A percentile compares a stretch with the other conserved stretches of the same genome.
phyloP scores from a whole-genome alignment of 169 alveolate genomes.

The Plasmodium billcollinsi region DNA sequence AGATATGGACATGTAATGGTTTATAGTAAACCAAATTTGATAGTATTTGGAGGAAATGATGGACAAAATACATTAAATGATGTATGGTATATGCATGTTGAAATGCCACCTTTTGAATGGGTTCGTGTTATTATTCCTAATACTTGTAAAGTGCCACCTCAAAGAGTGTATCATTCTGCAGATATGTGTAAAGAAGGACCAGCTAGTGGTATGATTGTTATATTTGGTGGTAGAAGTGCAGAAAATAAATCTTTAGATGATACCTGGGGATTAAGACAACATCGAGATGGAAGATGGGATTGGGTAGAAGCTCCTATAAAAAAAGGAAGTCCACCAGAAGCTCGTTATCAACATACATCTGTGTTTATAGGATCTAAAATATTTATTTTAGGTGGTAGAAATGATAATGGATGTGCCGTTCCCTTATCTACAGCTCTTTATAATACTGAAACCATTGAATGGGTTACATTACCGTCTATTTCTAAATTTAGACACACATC shows the following conservation, averaged over 20 bases:
- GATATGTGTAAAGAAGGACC: slow-evolving; percentile 96
- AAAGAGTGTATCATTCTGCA: slow-evolving; percentile 95
- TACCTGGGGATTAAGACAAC: slow-evolving; percentile 99
- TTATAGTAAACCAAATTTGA: slow-evolving; percentile 95
- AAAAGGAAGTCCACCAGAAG: slow-evolving; percentile 91
- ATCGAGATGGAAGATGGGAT: slow-evolving; percentile 99
- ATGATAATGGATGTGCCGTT: slow-evolving; percentile 91
- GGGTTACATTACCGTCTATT: slow-evolving; percentile 94
- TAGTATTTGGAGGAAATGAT: slow-evolving; percentile 99
- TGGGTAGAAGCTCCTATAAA: slow-evolving; percentile 99
- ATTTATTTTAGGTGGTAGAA: slow-evolving; percentile 97
- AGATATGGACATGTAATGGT: slow-evolving; percentile 99
- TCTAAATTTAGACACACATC: slow-evolving; percentile 95
- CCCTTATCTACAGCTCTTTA: slow-evolving; percentile 93
- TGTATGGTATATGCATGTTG: slow-evolving; percentile 98
- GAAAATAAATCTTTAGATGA: slow-evolving; percentile 96
- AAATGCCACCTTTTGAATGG: slow-evolving; percentile 98
- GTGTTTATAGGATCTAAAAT: slow-evolving; percentile 92
- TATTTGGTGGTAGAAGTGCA: slow-evolving; percentile 98
- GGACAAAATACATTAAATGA: slow-evolving; percentile 96
- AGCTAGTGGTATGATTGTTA: slow-evolving; percentile 99
- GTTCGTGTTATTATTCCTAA: slow-evolving; percentile 90
- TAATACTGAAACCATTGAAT: slow-evolving; percentile 96
- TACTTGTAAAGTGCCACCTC: slow-evolving; percentile 91
- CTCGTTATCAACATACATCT: slow-evolving; percentile 94